These are phyloP conservation scores for Aegilops sharonensis DNA, from an alignment of 176 grass and related monocot genomes.

Conservation along the genomic window DNA sequence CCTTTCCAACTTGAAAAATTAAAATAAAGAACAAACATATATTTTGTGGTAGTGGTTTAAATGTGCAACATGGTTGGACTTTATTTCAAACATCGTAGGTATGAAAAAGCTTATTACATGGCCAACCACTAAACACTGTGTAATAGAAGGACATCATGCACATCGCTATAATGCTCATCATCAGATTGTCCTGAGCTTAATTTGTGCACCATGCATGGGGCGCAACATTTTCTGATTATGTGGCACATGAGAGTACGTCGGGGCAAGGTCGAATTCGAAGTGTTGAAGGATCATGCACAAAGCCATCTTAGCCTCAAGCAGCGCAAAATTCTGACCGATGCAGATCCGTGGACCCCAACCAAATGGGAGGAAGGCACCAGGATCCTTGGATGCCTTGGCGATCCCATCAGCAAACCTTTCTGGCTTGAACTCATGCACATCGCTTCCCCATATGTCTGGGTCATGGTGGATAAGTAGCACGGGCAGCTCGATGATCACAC, in stretches of 20 bases:
- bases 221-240: not conserved
- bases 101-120: not conserved
- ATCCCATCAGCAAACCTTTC: not conserved
- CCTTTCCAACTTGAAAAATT: not conserved
- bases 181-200: not conserved
- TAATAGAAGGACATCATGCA: not conserved
- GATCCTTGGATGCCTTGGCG: not conserved
- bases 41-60: not conserved
- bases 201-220: not conserved
- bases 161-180: not conserved
- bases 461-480: slow-evolving; percentile 35
- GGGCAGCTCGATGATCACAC: slow-evolving; percentile 5
- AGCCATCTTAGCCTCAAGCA: not conserved
- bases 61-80: not conserved
- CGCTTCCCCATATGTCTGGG: not conserved
- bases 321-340: not conserved
- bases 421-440: not conserved
- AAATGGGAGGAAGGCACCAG: not conserved
- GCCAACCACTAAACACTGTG: not conserved
- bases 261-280: not conserved
- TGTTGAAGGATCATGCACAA: not conserved
- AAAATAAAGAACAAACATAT: not conserved
- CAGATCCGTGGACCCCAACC: not conserved
- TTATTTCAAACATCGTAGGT: not conserved
- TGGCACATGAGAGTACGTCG: not conserved